Evolutionary conservation across 1,139 yeast genomes (phyloP).

Genomic region (Debaryomyces singareniensis): DNA sequence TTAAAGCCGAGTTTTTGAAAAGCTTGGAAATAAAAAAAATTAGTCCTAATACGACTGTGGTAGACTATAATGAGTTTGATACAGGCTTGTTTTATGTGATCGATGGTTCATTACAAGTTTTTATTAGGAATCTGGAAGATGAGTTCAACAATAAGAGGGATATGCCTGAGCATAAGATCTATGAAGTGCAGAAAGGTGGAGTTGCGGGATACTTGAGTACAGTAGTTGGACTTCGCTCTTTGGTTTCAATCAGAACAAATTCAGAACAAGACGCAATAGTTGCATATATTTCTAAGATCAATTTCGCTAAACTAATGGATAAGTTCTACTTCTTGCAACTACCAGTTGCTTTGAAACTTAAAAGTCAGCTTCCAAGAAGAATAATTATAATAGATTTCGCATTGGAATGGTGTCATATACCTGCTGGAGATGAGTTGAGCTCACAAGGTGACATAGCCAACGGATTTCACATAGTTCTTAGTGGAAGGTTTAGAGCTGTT

Average conservation of each 20-base stretch:
- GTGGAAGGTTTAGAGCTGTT: constrained; percentile 80
- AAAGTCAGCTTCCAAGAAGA: constrained; percentile 59
- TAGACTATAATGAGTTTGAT: constrained; percentile 58
- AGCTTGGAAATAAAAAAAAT: constrained; percentile 51
- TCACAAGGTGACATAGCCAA: constrained; percentile 85
- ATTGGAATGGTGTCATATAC: constrained; percentile 87
- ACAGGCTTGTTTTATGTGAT: constrained; percentile 77
- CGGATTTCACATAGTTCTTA: constrained; percentile 84
- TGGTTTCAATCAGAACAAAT: constrained; percentile 60
- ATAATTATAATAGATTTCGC: constrained; percentile 82
- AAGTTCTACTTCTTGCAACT: constrained; percentile 70
- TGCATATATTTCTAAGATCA: constrained; percentile 62
- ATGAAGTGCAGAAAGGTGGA: constrained; percentile 69
- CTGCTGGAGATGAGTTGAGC: constrained; percentile 76
- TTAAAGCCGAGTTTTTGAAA: constrained; percentile 62
- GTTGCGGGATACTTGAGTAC: constrained; percentile 85
- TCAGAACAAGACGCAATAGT: constrained; percentile 51
- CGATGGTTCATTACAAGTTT: constrained; percentile 68
- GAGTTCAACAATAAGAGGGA: constrained; percentile 6
- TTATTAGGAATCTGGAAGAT: constrained; percentile 21
- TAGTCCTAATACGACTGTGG: constrained; percentile 49
- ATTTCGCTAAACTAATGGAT: constrained; percentile 64
- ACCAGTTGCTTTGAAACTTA: constrained; percentile 69
- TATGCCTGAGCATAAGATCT: constrained; percentile 22
- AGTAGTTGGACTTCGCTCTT: constrained; percentile 71